Percentiles rank a stretch among this genome's conserved stretches.
Conservation (phyloP, 306 rosid species). For the Quercus cerris region DNA sequence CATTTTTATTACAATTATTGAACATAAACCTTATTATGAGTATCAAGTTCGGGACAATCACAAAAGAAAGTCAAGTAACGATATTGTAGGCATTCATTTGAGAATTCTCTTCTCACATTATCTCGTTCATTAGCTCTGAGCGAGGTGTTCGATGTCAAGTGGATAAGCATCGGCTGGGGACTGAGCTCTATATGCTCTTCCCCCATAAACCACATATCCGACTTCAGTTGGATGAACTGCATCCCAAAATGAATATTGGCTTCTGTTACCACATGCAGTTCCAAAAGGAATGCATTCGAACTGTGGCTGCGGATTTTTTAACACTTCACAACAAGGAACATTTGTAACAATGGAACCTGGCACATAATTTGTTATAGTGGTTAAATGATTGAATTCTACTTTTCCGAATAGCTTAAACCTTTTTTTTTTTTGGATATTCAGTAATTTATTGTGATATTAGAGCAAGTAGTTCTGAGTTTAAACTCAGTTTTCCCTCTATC, state of each 20-base stretch:
- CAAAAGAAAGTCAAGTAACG: not conserved
- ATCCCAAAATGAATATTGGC: not conserved
- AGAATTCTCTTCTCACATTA: not conserved
- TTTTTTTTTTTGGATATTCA: no score
- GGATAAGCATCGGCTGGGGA: constrained; percentile 6
- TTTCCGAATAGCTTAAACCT: no score
- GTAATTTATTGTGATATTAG: no score
- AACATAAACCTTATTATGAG: not conserved
- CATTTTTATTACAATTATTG: no score
- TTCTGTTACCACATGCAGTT: constrained; percentile 8
- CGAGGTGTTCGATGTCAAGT: not conserved
- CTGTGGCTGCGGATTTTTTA: no score
- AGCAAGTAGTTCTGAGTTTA: no score
- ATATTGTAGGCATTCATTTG: not conserved
- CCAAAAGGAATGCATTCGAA: not conserved
- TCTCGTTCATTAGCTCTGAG: not conserved
- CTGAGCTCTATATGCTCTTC: constrained; percentile 9
- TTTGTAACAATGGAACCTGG: not conserved
- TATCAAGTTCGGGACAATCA: not conserved
- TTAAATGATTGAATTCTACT: no score
- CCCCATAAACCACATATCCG: not conserved
- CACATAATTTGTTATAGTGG: not conserved
- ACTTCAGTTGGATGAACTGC: constrained; percentile 17
- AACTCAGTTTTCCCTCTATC: no score
- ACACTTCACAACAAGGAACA: not conserved